Percentiles rank a stretch among this genome's conserved stretches.
Evolutionary conservation across 116 monocot species (phyloP).

Genomic region (Phalaenopsis hybrid): DNA sequence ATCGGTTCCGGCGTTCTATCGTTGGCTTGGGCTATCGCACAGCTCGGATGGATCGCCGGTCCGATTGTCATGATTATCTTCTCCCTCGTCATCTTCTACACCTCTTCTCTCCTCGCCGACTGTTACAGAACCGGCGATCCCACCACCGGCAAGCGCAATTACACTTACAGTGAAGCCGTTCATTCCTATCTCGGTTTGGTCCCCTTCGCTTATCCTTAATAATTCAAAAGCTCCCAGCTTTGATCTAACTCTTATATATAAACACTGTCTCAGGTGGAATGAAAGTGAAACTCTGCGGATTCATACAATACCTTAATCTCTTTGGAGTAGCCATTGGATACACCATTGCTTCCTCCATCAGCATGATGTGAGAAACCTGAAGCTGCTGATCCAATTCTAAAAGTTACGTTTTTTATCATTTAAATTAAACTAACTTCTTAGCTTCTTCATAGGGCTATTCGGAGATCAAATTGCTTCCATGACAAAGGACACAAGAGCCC

Average conservation of each 20-base stretch:
- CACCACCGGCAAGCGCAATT: constrained; percentile 62
- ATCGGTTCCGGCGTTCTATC: constrained; percentile 90
- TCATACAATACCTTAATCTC: constrained; percentile 67
- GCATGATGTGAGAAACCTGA: constrained; percentile 62
- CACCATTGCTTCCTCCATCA: constrained; percentile 84
- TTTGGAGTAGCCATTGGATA: constrained; percentile 82
- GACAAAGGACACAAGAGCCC: constrained; percentile 50
- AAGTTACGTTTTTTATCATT: neutral
- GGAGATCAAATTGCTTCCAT: constrained; percentile 64
- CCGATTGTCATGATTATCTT: constrained; percentile 59
- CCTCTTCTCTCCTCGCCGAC: constrained; percentile 61
- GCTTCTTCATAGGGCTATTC: constrained; percentile 38
- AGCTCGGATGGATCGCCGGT: constrained; percentile 85
- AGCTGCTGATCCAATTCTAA: neutral
- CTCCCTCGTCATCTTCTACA: constrained; percentile 62
- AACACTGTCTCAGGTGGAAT: constrained; percentile 29
- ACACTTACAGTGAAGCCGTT: constrained; percentile 83
- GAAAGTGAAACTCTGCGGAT: constrained; percentile 68
- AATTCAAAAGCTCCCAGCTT: neutral
- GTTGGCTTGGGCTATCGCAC: constrained; percentile 76
- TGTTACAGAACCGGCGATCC: constrained; percentile 69
- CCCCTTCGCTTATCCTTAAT: neutral
- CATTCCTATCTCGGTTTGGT: constrained; percentile 52
- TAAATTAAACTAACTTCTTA: constrained; percentile 1
- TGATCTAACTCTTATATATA: neutral